phyloP scores from a whole-genome alignment of 495 filamentous ascomycete species.

The Penicillium cataractarum region DNA sequence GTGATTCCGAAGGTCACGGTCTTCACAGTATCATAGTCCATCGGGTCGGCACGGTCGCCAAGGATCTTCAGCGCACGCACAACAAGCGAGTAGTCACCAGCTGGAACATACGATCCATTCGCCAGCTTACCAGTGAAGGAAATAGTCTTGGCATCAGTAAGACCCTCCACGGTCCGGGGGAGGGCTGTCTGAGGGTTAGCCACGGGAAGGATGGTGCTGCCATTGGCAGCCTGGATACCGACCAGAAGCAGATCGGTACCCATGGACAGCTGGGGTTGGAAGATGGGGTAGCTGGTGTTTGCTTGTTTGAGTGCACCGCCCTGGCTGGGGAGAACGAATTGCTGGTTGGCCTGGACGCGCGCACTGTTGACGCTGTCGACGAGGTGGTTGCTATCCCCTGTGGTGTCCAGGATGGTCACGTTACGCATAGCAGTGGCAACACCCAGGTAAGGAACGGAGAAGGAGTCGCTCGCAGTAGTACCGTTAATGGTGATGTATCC shows the following conservation, averaged over 20 bases:
- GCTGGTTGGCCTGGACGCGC: not conserved
- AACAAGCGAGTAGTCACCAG: constrained; percentile 30
- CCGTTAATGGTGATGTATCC: constrained; percentile 26
- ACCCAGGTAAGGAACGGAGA: constrained; percentile 38
- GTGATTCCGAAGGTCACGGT: constrained; percentile 15
- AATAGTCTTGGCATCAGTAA: not conserved
- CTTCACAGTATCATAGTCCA: constrained; percentile 25
- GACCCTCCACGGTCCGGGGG: not conserved
- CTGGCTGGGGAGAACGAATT: not conserved
- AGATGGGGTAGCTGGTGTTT: constrained; percentile 19
- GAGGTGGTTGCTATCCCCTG: not conserved
- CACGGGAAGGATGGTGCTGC: constrained; percentile 7
- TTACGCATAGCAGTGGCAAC: constrained; percentile 24
- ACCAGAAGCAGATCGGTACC: constrained; percentile 25
- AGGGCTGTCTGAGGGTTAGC: not conserved
- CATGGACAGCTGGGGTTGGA: constrained; percentile 27
- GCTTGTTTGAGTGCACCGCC: constrained; percentile 7
- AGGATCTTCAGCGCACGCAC: constrained; percentile 31
- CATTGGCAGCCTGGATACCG: constrained; percentile 27
- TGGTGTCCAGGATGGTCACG: constrained; percentile 24
- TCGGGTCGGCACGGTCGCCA: constrained; percentile 14
- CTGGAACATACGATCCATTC: constrained; percentile 31
- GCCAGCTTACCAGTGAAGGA: constrained; percentile 25
- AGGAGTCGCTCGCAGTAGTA: constrained; percentile 29
- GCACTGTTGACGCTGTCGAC: not conserved